These are phyloP conservation scores for Silene coronaria DNA, from an alignment of 179 eudicot species.

Conservation along the genomic window DNA sequence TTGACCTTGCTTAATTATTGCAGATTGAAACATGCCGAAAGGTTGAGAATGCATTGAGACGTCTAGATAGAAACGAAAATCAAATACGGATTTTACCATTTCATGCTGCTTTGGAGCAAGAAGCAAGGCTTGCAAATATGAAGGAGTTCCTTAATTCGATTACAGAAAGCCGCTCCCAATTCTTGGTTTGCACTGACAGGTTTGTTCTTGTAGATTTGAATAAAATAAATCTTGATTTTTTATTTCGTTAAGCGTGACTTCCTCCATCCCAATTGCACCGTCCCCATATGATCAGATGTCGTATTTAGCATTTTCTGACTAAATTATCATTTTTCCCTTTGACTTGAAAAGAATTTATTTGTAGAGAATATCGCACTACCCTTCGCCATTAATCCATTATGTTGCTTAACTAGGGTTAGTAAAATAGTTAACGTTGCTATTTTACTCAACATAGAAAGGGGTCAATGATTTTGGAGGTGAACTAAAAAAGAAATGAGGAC, in stretches of 20 bases:
- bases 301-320: not conserved
- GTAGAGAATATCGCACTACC: not conserved
- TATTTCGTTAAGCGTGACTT: not conserved
- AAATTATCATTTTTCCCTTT: not conserved
- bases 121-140: slow-evolving; percentile 64
- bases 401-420: not conserved
- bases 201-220: slow-evolving; percentile 15
- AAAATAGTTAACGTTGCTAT: not conserved
- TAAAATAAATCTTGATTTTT: not conserved
- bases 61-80: slow-evolving; percentile 65
- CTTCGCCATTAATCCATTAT: not conserved
- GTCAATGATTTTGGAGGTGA: not conserved
- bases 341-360: not conserved
- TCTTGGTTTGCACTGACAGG: slow-evolving; percentile 95
- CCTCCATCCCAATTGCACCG: not conserved
- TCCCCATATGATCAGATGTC: not conserved
- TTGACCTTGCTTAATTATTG: slow-evolving; percentile 13
- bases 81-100: slow-evolving; percentile 56
- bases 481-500: not conserved
- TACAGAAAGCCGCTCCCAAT: slow-evolving; percentile 37
- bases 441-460: not conserved
- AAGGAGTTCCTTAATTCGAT: slow-evolving; percentile 57
- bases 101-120: slow-evolving; percentile 88
- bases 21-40: slow-evolving; percentile 98
- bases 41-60: slow-evolving; percentile 79